Base-by-base conservation (phyloP, 768 basidiomycete genomes). In the Roridomyces roridus region DNA sequence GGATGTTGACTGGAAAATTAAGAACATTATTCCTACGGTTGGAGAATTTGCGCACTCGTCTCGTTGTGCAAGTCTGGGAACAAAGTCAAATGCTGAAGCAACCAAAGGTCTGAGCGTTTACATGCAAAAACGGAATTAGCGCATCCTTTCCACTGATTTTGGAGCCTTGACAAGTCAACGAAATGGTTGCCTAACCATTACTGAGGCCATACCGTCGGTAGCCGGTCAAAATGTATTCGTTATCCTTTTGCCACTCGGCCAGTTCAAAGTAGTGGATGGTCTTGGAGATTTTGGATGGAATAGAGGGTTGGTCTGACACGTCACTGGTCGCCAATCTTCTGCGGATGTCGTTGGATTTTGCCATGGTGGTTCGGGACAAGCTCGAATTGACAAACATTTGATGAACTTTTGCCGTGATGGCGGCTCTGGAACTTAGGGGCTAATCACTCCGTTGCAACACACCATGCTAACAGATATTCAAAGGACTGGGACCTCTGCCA, bases 1-100 rank as follows among this genome's bases (percentile, higher is more conserved):
- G 89, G 42, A 95, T 92, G 72, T 96, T 96, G 52, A 95, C 92
- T 91, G 56, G 14, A 24, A 36, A 62, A 51, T 31, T 49, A 59
- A 41, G 44, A 24, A 36, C 60, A 51, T 31, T 49, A 59, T 37
- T 42, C 49, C 28, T 46, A 47, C 11, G 42, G 34, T 14, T 36
- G 48, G 42, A 41, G 29, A 65, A 48, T 48, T 23, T 48, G 66
- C 72, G 53, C 62, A 87, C 91, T 79, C 54, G 88, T 89, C 73
- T 91, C 90, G 63, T 92, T 92, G 70, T 92, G 91, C 54, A 89
- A 63, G 72, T 89, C 91, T 91, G 62, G n/a, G 28, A 24, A 46
- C 54, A 46, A 40, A 42, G 52, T 59, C 44, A 53, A 51, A 48
- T 39, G 57, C 42, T 55, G 46, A 65, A 57, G 56, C 57, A 60